Evolutionary conservation across 148 eudicot genomes (phyloP), one percentile per base, ranked within the genome.

Genomic region (Vaccinium corymbosum): DNA sequence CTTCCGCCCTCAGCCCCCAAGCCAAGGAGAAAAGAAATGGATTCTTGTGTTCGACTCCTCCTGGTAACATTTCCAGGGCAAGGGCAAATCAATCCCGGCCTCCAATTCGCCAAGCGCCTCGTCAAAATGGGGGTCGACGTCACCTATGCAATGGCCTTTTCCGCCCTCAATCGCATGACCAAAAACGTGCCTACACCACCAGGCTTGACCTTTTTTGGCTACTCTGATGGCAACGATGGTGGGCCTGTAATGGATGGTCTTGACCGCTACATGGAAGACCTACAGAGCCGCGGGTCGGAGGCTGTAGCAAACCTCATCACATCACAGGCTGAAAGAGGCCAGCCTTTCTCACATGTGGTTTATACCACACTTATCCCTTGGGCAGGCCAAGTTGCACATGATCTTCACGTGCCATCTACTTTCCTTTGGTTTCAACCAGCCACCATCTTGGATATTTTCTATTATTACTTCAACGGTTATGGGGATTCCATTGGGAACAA

Each of bases 21-120:
- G 22, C 89, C 22, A 35, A 35, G 38, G 38, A 35, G 38, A 35
- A 35, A 35, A 35, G 38, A 35, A 86, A 70, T 70, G 75, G 75
- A 70, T 5, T 27, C 29, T 5, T 32, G 19, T 32, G 17, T 13
- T 70, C 93, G 87, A 64, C 57, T 90, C 35, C 91, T 92, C 14
- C 35, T 90, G 1, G 57, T 87, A 35, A 79, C 83, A 6, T 81
- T 84, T 53, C 87, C 92, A 0, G 83, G 78, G 1, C 95, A 91
- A 90, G 91, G 94, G 59, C 92, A 87, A 76, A 85, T 90, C 76
- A 93, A 93, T 80, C 94, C 95, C 7, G 53, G 89, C 35, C 86
- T 93, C 80, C 91, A 90, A 78, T 84, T 91, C 19, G 90, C 93
- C 84, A 90, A 90, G 70, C 64, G 78, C 79, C 92, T 93, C 48